A percentile compares a stretch with the other conserved stretches of the same genome.
Conservation (phyloP, 1,284 basidiomycete genomes). For the Puccinia novopanici region DNA sequence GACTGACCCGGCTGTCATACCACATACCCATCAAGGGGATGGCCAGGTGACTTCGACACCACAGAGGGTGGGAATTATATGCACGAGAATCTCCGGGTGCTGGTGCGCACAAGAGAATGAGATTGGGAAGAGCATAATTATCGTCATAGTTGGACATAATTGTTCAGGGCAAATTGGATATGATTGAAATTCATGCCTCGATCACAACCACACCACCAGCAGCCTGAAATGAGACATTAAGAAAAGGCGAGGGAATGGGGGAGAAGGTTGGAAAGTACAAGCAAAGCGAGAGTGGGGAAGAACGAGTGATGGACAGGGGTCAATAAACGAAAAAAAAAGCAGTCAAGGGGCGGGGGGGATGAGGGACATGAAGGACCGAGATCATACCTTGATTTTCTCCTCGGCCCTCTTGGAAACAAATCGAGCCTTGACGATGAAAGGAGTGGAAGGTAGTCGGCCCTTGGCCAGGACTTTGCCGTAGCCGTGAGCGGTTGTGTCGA, state of each 20-base stretch:
- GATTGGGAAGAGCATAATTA: neutral
- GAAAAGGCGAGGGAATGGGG: neutral
- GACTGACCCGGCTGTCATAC: no score
- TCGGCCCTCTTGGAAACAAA: conserved; percentile 86
- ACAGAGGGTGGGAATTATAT: no score
- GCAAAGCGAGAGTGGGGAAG: neutral
- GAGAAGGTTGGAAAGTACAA: neutral
- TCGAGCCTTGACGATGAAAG: conserved; percentile 94
- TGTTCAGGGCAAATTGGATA: neutral
- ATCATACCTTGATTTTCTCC: conserved; percentile 67
- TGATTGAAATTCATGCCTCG: conserved; percentile 39
- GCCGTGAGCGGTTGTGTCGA: conserved; percentile 80
- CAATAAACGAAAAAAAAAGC: neutral
- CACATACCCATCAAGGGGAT: no score
- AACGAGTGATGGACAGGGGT: neutral
- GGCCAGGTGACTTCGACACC: no score
- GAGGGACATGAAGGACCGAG: neutral
- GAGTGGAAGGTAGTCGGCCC: conserved; percentile 67
- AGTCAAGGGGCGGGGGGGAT: neutral
- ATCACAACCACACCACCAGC: conserved; percentile 50
- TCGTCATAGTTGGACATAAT: conserved; percentile 4
- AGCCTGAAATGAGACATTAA: conserved; percentile 6
- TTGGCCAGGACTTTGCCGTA: conserved; percentile 91
- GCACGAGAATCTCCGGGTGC: no score
- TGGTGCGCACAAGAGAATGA: neutral